Conservation (phyloP, 768 basidiomycete species). For the Leccinum obscurum region DNA sequence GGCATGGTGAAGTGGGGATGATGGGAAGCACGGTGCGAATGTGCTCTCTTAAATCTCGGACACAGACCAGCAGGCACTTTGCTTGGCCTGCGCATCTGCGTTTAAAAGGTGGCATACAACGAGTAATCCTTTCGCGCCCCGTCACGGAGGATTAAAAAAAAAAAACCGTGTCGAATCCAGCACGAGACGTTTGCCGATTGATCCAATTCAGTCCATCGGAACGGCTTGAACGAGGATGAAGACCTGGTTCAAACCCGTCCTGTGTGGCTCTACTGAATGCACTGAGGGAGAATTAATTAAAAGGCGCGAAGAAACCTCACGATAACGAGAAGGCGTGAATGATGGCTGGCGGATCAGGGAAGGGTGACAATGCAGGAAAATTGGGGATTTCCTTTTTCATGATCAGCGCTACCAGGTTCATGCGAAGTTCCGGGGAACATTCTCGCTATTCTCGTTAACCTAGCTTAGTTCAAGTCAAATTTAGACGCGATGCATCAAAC, state of each 20-base stretch:
- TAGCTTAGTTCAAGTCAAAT: conserved; percentile 7
- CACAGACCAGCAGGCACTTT: conserved; percentile 8
- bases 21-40: conserved; percentile 3
- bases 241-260: conserved; percentile 8
- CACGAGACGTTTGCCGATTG: conserved; percentile 19
- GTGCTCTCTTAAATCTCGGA: conserved; percentile 21
- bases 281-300: conserved; percentile 29
- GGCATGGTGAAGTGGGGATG: conserved; percentile 19
- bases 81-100: conserved; percentile 10
- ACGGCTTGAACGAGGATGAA: conserved; percentile 17
- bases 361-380: conserved; percentile 21
- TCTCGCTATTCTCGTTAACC: conserved; percentile 10
- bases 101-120: conserved; percentile 11
- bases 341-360: conserved; percentile 31
- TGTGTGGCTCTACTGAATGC: conserved; percentile 17
- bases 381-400: conserved; percentile 28
- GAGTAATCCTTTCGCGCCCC: conserved; percentile 8
- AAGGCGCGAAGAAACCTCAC: conserved; percentile 29
- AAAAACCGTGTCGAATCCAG: conserved; percentile 2
- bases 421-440: conserved; percentile 9
- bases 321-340: conserved; percentile 34
- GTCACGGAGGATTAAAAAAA: conserved; percentile 12
- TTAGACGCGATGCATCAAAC: conserved; percentile 6
- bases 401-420: conserved; percentile 23
- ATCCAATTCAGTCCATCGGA: conserved; percentile 13